A percentile compares a stretch with the other conserved stretches of the same genome.
These are phyloP conservation scores for Fusarium sp. DNA, from an alignment of 2,329 filamentous ascomycete species.

Conservation along the genomic window DNA sequence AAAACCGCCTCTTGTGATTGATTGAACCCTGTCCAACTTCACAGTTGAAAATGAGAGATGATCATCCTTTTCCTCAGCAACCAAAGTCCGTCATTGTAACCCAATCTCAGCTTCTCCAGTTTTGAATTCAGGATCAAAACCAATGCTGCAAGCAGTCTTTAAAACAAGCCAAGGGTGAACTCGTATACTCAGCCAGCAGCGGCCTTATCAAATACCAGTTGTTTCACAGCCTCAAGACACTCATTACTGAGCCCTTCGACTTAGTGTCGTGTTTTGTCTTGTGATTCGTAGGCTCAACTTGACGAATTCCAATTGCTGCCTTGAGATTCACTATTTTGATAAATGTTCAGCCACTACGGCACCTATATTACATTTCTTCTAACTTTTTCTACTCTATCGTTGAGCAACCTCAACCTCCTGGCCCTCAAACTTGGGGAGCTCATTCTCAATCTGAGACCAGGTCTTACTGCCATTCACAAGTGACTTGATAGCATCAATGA, in stretches of 20 bases:
- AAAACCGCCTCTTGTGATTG: conserved; percentile 1
- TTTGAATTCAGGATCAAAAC: not conserved
- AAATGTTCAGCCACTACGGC: conserved; percentile 6
- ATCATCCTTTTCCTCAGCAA: conserved; percentile 8
- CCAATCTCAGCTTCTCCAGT: conserved; percentile 24
- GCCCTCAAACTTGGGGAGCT: conserved; percentile 85
- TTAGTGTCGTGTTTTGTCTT: conserved; percentile 8
- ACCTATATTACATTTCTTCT: conserved; percentile 38
- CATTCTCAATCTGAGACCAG: conserved; percentile 75
- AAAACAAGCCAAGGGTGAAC: not conserved
- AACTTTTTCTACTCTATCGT: conserved; percentile 41
- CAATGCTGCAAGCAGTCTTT: not conserved
- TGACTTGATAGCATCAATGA: conserved; percentile 77
- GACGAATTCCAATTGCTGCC: conserved; percentile 19
- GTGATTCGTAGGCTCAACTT: conserved; percentile 11
- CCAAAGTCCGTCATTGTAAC: conserved; percentile 18
- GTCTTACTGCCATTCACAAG: conserved; percentile 59
- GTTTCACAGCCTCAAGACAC: conserved; percentile 8
- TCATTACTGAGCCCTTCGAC: not conserved
- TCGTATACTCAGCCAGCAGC: not conserved
- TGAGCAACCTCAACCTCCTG: conserved; percentile 67
- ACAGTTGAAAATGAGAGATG: conserved; percentile 8
- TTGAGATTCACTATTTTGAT: not conserved
- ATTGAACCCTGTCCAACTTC: conserved; percentile 3
- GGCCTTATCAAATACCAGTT: not conserved